A percentile compares a stretch with the other conserved stretches of the same genome.
Evolutionary conservation across 1,139 yeast genomes (phyloP).

Genomic region (Pichia kudriavzevii): DNA sequence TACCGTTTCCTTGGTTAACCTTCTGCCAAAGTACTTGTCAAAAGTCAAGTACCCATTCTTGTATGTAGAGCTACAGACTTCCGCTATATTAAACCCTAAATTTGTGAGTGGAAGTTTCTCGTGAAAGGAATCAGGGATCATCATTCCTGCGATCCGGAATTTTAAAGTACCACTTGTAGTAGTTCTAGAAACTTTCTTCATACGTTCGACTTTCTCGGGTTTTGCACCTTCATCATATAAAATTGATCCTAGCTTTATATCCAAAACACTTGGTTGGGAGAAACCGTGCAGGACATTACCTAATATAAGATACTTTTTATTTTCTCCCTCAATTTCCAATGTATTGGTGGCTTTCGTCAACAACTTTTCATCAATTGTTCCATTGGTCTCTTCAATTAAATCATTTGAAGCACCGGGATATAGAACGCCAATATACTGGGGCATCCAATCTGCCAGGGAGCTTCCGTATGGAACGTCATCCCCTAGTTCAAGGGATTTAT

Average conservation of each 20-base stretch:
- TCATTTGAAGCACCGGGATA: slow-evolving; percentile 34
- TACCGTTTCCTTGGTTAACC: slow-evolving; percentile 39
- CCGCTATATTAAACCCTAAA: slow-evolving; percentile 20
- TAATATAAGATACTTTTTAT: slow-evolving; percentile 50
- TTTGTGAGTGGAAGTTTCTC: slow-evolving; percentile 13
- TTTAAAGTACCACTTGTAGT: slow-evolving; percentile 79
- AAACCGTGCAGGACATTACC: slow-evolving; percentile 62
- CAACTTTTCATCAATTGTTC: slow-evolving; percentile 8
- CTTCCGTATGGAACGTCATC: slow-evolving; percentile 31
- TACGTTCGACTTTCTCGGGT: slow-evolving; percentile 51
- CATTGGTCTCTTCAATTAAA: slow-evolving; percentile 14
- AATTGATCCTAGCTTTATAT: slow-evolving; percentile 70
- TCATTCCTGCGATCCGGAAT: slow-evolving; percentile 87
- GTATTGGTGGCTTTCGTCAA: slow-evolving; percentile 9
- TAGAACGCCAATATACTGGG: slow-evolving; percentile 35
- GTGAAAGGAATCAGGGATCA: slow-evolving; percentile 30
- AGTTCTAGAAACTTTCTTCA: slow-evolving; percentile 51
- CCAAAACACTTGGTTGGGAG: slow-evolving; percentile 63
- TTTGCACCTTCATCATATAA: slow-evolving; percentile 58
- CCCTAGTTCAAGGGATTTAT: slow-evolving; percentile 14
- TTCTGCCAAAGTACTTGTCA: slow-evolving; percentile 68
- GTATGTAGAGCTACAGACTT: slow-evolving; percentile 17
- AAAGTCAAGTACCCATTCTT: slow-evolving; percentile 38
- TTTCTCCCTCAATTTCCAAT: slow-evolving; percentile 10
- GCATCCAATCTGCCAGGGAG: slow-evolving; percentile 47